Evolutionary conservation across 331 rosid species (phyloP).

Genomic region (Acacia concinna): DNA sequence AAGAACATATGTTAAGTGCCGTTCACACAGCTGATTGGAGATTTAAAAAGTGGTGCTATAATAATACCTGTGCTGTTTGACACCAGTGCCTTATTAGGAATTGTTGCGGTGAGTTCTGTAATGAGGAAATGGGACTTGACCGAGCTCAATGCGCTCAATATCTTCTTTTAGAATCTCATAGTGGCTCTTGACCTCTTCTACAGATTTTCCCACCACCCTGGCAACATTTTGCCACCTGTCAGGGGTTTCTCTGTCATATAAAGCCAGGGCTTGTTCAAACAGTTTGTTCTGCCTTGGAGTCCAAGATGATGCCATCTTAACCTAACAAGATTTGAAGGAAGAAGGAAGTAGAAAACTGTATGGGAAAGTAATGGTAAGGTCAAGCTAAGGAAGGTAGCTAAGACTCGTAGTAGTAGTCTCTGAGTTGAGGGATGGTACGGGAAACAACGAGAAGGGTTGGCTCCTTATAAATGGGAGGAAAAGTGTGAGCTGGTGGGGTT

Average conservation of each 20-base stretch:
- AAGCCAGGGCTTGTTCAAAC: constrained; percentile 76
- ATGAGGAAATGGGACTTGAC: constrained; percentile 63
- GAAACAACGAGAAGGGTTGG: constrained; percentile 32
- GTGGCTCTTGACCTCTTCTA: constrained; percentile 72
- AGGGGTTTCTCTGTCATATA: constrained; percentile 75
- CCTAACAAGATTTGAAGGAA: background rate
- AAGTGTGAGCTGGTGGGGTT: constrained; percentile 51
- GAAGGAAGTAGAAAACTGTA: background rate
- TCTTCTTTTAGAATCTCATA: constrained; percentile 73
- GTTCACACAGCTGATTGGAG: background rate
- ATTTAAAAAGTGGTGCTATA: background rate
- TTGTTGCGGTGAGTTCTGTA: constrained; percentile 35
- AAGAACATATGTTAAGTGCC: background rate
- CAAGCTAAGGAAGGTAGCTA: background rate
- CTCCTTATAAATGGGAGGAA: constrained; percentile 57
- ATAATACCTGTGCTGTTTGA: constrained; percentile 21
- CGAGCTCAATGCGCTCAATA: constrained; percentile 66
- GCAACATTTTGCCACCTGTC: constrained; percentile 87
- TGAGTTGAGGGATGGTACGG: constrained; percentile 41
- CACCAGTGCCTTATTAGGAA: constrained; percentile 20
- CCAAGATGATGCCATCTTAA: constrained; percentile 65
- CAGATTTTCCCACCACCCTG: constrained; percentile 64
- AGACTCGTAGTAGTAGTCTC: background rate
- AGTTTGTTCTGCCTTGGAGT: constrained; percentile 64
- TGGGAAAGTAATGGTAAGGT: no score